These are phyloP conservation scores for Aspergillus fumigatiaffinis DNA, from an alignment of 2,329 filamentous ascomycete genomes.

Conservation along the genomic window DNA sequence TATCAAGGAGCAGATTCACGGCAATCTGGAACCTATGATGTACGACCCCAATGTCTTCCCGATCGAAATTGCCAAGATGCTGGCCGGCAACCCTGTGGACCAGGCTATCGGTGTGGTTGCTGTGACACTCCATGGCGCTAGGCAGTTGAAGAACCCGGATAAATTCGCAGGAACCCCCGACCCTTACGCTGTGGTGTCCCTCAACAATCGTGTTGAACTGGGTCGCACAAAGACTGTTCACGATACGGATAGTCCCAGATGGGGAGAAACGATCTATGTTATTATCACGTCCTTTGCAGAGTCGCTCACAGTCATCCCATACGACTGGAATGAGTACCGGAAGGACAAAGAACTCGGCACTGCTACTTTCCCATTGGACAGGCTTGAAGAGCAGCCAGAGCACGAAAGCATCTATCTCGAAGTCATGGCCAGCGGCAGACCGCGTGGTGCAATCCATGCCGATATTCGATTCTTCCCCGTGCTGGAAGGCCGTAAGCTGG, in stretches of 20 bases:
- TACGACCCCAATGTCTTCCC: conserved; percentile 97
- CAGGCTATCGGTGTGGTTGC: conserved; percentile 93
- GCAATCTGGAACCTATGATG: conserved; percentile 94
- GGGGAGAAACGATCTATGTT: conserved; percentile 96
- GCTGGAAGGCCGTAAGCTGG: conserved; percentile 60
- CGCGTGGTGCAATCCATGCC: conserved; percentile 71
- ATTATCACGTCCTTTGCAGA: conserved; percentile 91
- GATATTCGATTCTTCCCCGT: conserved; percentile 97
- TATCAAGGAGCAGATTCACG: conserved; percentile 94
- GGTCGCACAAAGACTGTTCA: conserved; percentile 84
- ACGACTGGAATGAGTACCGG: conserved; percentile 90
- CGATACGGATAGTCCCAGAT: conserved; percentile 80
- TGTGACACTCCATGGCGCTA: conserved; percentile 83
- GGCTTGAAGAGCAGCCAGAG: conserved; percentile 70
- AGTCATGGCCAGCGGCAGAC: conserved; percentile 76
- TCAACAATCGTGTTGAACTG: conserved; percentile 77
- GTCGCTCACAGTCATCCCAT: conserved; percentile 76
- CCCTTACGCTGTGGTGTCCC: conserved; percentile 78
- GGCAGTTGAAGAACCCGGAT: conserved; percentile 91
- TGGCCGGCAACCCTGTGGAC: conserved; percentile 88
- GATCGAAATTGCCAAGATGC: conserved; percentile 97
- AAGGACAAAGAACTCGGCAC: conserved; percentile 94
- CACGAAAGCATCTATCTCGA: conserved; percentile 84
- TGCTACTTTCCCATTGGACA: conserved; percentile 80
- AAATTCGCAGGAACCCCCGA: conserved; percentile 89